These are phyloP conservation scores for Phaeoacremonium minimum DNA, from an alignment of 2,329 filamentous ascomycete species.

Conservation along the genomic window DNA sequence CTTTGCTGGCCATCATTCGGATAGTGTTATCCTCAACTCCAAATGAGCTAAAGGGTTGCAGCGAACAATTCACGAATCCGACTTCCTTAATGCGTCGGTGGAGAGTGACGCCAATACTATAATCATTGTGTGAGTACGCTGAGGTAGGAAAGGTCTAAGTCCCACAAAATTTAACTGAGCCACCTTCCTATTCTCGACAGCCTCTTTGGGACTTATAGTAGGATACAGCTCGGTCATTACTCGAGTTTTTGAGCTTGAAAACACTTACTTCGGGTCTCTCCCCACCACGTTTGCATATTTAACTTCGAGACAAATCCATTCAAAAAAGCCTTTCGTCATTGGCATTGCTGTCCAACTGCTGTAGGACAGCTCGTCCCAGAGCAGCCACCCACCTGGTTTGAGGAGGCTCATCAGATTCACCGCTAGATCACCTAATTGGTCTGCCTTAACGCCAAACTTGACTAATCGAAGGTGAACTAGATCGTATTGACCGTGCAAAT, in stretches of 20 bases:
- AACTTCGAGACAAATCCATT: constrained; percentile 2
- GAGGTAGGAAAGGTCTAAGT: no score
- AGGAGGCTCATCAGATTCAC: constrained; percentile 7
- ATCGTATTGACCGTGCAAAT: constrained; percentile 8
- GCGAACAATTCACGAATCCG: not conserved
- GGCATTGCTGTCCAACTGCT: constrained; percentile 3
- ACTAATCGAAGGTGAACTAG: constrained; percentile 11
- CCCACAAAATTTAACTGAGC: no score
- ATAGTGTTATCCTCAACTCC: not conserved
- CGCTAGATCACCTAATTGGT: constrained; percentile 8
- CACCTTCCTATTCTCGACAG: no score
- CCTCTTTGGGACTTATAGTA: no score
- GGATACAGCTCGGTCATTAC: no score
- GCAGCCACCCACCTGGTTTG: constrained; percentile 9
- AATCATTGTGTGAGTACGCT: no score
- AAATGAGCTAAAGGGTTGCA: not conserved
- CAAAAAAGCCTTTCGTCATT: constrained; percentile 4
- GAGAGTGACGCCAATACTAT: not conserved
- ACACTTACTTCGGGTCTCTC: not conserved
- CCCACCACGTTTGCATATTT: not conserved
- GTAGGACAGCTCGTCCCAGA: constrained; percentile 10
- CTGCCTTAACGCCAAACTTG: constrained; percentile 7
- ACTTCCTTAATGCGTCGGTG: not conserved
- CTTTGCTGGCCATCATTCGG: not conserved
- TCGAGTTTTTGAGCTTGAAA: no score